Base-by-base conservation (phyloP, 106 monocot genomes). In the Alisma plantagoaquatica region DNA sequence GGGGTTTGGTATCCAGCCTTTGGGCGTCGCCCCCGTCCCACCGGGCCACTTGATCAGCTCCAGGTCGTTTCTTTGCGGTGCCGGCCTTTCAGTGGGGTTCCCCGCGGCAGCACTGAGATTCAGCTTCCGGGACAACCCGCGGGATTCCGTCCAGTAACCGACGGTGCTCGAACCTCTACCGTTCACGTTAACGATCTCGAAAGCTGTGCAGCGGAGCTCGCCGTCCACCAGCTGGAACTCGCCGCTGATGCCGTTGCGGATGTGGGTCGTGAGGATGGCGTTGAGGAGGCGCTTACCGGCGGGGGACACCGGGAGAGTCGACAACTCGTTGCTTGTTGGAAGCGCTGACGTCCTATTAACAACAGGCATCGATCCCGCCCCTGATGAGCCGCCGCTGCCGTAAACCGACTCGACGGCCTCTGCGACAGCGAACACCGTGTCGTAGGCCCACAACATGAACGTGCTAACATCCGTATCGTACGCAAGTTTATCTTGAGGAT, bases 381-480 rank as follows among this genome's bases (percentile, higher is more conserved):
- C 59, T 63, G 2, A 27, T 15, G 10, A 32, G 10, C 43, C 60
- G 21, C 21, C 31, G 33, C 10, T 15, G 51, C 29, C 18, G 17
- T 17, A 64, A 74, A 51, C 61, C 3, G 12, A 27, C 54, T 90
- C 62, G 11, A 49, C 76, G 10, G 76, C 69, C 5, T 42, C 3
- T 10, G 84, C 90, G 11, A 90, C 23, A 29, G 70, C 43, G 65
- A 64, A 77, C 2, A 69, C 69, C 0, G 84, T 65, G 68, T 90
- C 90, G 49, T 90, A 90, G 4, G 90, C 90, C 77, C 77, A 84
- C 19, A 80, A 43, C 1, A 64, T 74, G 48, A 56, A 80, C 43
- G 69, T 57, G 12, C 56, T 74, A n/a, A n/a, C n/a, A n/a, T n/a
- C n/a, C 0, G 80, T 79, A 2, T 68, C 64, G n/a, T 20, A 45